These are phyloP conservation scores for Tagetes erecta DNA, from an alignment of 129 eudicot species.

Conservation along the genomic window DNA sequence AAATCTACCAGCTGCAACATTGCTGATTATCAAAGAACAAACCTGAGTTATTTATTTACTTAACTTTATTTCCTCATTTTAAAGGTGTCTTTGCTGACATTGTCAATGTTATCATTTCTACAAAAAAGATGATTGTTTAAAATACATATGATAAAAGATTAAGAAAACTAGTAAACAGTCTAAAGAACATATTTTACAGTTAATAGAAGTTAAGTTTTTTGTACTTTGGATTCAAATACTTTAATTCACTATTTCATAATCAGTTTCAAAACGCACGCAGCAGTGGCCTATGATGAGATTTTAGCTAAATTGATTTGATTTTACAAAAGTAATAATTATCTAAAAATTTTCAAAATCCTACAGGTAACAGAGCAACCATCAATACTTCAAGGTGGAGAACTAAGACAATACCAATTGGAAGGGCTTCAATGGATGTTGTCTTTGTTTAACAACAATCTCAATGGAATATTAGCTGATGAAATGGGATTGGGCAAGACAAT, in stretches of 20 bases:
- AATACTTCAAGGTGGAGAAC: constrained; percentile 92
- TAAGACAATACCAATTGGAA: constrained; percentile 84
- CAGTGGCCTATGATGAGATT: background rate
- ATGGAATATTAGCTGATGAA: constrained; percentile 97
- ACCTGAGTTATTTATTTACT: background rate
- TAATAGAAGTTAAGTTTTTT: background rate
- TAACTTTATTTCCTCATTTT: background rate
- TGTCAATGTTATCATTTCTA: background rate
- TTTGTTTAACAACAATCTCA: constrained; percentile 80
- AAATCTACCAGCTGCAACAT: background rate
- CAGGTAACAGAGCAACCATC: constrained; percentile 96
- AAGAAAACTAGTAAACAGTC: background rate
- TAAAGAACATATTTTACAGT: background rate
- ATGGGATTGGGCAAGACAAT: constrained; percentile 98
- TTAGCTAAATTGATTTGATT: constrained; percentile 10
- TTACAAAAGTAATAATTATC: constrained; percentile 12
- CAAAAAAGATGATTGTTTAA: background rate
- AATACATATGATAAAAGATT: background rate
- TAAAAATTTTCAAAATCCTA: constrained; percentile 11
- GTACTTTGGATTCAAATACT: background rate
- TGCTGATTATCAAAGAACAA: background rate
- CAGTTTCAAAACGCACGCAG: constrained; percentile 7
- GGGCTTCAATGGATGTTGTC: constrained; percentile 99
- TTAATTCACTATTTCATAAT: background rate
- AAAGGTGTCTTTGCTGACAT: background rate